Base-by-base conservation (phyloP, 108 stramenopile genomes). In the Cylindrotheca fusiformis region DNA sequence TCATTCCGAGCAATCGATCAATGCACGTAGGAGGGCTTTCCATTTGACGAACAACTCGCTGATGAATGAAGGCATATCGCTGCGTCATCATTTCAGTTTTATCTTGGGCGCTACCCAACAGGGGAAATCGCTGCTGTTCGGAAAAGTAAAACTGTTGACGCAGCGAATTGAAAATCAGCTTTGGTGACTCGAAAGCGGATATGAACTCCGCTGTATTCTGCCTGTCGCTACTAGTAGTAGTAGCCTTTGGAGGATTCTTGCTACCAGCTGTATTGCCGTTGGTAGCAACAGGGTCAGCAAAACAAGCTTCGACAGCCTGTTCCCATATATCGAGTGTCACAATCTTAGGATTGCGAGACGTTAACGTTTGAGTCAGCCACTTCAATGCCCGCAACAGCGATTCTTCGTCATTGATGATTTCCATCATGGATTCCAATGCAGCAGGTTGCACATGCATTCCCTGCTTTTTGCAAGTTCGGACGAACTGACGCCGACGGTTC, bases 51-150 rank as follows among this genome's bases (percentile, higher is more conserved):
- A 86, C 56, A n/a, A 94, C 77, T 23, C 87, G 68, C 63, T 94
- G 92, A 20, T 88, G 87, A 2, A 87, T 77, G 19, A 88, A 62
- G 8, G 74, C 61, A 63, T 84, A 94, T 26, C 92, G 63, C 59
- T 90, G 88, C 8, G 69, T 56, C 65, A 90, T 81, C 88, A 87
- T 88, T 25, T 81, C 47, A 24, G 77, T 58, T 55, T 79, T 69
- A 48, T 82, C 69, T 44, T 71, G 19, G 8, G 76, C 75, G 2
- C 67, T 54, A 60, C 74, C 76, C 30, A 87, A 75, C 22, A 78
- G 71, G 10, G 72, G 57, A 4, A 55, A 32, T 2, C 65, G 26
- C 0, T 20, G 23, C 32, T 30, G 14, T 12, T 58, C 62, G 3
- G 63, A 54, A 32, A 76, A 69, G 29, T 44, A 45, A 53, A 83